Evolutionary conservation across 2,329 filamentous ascomycete species (phyloP), one percentile per base, ranked within the genome.

Genomic region (Nemania bipapillata): DNA sequence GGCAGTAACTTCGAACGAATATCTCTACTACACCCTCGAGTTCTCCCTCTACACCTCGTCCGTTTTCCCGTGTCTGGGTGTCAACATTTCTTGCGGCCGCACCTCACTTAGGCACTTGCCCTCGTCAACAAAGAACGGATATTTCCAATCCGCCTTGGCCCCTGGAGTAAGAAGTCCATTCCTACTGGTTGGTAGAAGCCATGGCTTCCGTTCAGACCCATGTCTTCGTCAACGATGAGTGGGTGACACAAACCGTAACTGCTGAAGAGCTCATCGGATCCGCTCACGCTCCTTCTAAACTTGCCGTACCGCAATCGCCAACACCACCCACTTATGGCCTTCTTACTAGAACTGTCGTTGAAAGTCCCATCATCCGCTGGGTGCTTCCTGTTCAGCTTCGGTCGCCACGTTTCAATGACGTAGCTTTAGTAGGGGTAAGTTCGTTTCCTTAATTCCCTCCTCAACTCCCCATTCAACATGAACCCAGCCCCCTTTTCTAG

Each of bases 311-410:
- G 40, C 63, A 76, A 5, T 74, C 77, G 35, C 77, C 75, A 64
- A 81, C 76, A 58, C 80, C 83, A 32, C 88, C 91, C 5, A 81
- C 80, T 22, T 86, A 90, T 68, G 96, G 93, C 3, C 77, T 98
- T 35, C 84, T 98, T 53, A 93, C 93, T 0, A 90, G 87, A 75
- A 97, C 94, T 0, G 79, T 97, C 32, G 83, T 95, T 58, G 87
- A 90, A 61, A 96, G 92, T 70, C 92, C 94, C 1, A 83, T 91
- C 40, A 86, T 91, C 64, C 90, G 91, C 76, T 91, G 87, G 83
- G 91, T 97, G 50, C 82, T 97, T 15, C 92, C 94, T 12, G 92
- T 90, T n/a, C 88, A 90, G 68, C 83, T 98, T 67, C 87, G 94
- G 66, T 90, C 90, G 63, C 84, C 85, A 59, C 80, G 85, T 50